Base-by-base conservation (phyloP, 305 asterid species). In the Fraxinus sp. region DNA sequence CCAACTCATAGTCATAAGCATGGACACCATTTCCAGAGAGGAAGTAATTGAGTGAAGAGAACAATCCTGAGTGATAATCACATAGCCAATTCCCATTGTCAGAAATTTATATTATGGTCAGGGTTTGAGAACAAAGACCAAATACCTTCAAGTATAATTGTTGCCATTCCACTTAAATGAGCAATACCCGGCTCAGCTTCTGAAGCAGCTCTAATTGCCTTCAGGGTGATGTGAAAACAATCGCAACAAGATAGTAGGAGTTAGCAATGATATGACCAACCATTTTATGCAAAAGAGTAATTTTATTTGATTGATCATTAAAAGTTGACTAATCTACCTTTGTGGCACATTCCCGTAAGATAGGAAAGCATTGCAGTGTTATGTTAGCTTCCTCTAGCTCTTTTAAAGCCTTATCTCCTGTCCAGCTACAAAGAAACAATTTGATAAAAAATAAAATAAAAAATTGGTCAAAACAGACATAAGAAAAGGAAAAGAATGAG, bases 331-430 rank as follows among this genome's bases (percentile, higher is more conserved):
- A 33, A 78, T 79, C 71, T 87, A 96, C 99, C 97, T 92, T 92
- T 82, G 89, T 87, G 75, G 97, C 98, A 87, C 99, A 96, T 70
- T 93, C 95, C 87, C 89, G 87, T 86, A 96, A 85, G 83, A 90
- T 92, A 33, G 94, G 86, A 86, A 94, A 96, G 89, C 89, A 91
- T 85, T 92, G 96, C 77, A 37, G 81, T 46, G 98, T 86, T 82
- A 96, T 80, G 87, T 91, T 92, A 83, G 97, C 98, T 82, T 93
- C 98, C 73, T 93, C 90, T 14, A 96, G 92, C 92, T 96, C 99
- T 83, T 88, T 87, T 79, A 90, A 85, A 86, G 98, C 99, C 84
- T 93, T 95, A 74, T 95, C 95, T 83, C 98, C 99, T 76, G 94
- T 90, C 99, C 99, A 96, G 88, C 98, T 96, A 66, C 80, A 84